Evolutionary conservation across 495 filamentous ascomycete species (phyloP), one percentile per base, ranked within the genome.

Genomic region (Aspergillus cristatus): DNA sequence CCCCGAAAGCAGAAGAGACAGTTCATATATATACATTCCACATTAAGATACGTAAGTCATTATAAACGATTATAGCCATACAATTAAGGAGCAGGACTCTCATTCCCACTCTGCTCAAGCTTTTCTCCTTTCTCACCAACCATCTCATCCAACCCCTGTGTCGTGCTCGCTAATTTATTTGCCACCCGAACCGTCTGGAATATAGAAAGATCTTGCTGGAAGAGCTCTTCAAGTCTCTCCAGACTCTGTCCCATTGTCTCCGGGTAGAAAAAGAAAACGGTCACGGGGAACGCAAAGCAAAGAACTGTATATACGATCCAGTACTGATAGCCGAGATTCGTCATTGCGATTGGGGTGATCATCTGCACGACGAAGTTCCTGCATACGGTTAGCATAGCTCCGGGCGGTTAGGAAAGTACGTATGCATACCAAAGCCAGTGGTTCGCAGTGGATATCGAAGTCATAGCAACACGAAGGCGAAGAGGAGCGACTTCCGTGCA

Each of bases 181-280:
- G 16, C 16, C 37, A 40, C 30, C 14, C 14, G 14, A 5, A 38
- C 36, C 4, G 36, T 38, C 12, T 38, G 24, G 18, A 38, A 38
- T 3, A 38, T 14, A 10, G 24, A 28, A 14, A 38, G 14, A 38
- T 40, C 37, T n/a, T 14, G 28, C 37, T 32, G 28, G 28, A 40
- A 40, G 15, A 40, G 17, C 8, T 40, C 16, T 13, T 40, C 37
- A 5, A 40, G 28, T n/a, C 33, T 20, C 29, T 55, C 53, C 32
- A 55, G 28, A 11, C 49, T 53, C 18, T 50, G 49, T 18, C 49
- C 49, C 49, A 53, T 53, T 0, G 53, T 55, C 55, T 82, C 79
- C 0, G 78, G 78, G 50, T 74, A 81, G 65, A 81, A 75, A 60
- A 78, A 72, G 50, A 74, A 80, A 28, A 80, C 68, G 7, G 60